These are phyloP conservation scores for Datura wrightii DNA, from an alignment of 257 asterid species.

Conservation along the genomic window DNA sequence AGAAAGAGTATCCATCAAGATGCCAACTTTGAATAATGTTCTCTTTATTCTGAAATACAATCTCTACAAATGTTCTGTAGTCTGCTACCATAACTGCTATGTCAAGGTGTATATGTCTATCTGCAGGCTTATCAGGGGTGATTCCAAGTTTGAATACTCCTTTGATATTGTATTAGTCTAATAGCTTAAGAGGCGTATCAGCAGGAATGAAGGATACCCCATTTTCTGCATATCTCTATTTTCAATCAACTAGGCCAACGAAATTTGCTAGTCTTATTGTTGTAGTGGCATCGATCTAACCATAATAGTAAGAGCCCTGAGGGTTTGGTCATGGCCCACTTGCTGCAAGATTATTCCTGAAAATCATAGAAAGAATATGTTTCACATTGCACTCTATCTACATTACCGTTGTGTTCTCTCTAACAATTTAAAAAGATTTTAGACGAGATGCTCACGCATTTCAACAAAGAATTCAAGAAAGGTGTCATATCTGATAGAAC, in stretches of 20 bases:
- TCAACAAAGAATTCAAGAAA: slow-evolving; percentile 35
- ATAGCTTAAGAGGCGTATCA: slow-evolving; percentile 77
- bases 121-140: too few relatives aligned
- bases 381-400: background rate
- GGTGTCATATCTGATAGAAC: slow-evolving; percentile 42
- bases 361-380: background rate
- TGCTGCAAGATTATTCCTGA: slow-evolving; percentile 68
- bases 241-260: slow-evolving; percentile 42
- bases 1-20: too few relatives aligned
- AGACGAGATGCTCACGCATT: background rate
- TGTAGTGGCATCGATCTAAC: slow-evolving; percentile 46
- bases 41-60: too few relatives aligned
- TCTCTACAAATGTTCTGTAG: too few relatives aligned
- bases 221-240: slow-evolving; percentile 63
- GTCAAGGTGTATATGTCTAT: too few relatives aligned
- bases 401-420: too few relatives aligned
- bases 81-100: too few relatives aligned
- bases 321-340: slow-evolving; percentile 86
- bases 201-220: slow-evolving; percentile 60
- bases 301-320: slow-evolving; percentile 83
- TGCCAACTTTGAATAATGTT: too few relatives aligned
- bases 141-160: too few relatives aligned
- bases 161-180: slow-evolving; percentile 45
- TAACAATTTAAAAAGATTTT: too few relatives aligned
- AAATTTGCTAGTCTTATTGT: slow-evolving; percentile 25